phyloP scores from a whole-genome alignment of 257 asterid genomes.

The Solanum boliviense region DNA sequence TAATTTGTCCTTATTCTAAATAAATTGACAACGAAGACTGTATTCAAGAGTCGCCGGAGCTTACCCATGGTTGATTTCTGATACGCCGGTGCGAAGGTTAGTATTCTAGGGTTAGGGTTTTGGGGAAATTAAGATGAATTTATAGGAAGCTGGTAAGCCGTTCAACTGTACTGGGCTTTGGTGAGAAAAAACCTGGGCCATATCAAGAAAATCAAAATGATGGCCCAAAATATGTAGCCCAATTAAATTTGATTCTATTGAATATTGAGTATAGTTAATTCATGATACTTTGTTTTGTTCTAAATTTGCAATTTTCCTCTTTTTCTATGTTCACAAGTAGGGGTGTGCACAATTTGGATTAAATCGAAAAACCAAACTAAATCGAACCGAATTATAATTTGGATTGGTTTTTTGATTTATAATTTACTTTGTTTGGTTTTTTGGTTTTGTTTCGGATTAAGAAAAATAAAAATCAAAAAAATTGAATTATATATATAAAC shows the following conservation, averaged over 20 bases:
- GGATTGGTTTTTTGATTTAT: too few relatives aligned
- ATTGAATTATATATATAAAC: too few relatives aligned
- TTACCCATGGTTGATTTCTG: slow-evolving; percentile 23
- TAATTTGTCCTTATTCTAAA: background rate
- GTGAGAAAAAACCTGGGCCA: background rate
- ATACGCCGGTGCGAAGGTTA: background rate
- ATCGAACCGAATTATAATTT: too few relatives aligned
- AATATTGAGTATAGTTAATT: too few relatives aligned
- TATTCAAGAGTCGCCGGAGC: background rate
- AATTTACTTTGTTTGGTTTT: too few relatives aligned
- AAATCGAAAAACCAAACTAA: too few relatives aligned
- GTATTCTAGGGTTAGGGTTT: slow-evolving; percentile 6
- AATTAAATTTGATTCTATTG: too few relatives aligned
- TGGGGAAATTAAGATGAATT: background rate
- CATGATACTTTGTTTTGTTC: too few relatives aligned
- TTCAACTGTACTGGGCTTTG: background rate
- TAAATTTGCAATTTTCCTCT: background rate
- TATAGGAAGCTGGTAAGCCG: background rate
- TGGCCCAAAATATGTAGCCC: background rate
- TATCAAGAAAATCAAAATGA: background rate
- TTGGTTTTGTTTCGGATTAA: too few relatives aligned
- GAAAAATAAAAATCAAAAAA: too few relatives aligned
- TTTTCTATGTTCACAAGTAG: background rate
- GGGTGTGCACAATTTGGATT: too few relatives aligned
- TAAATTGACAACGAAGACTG: background rate